Evolutionary conservation across 139 green algal species (phyloP), one percentile per base, ranked within the genome.

Genomic region (Zygnema circumcarinatum): DNA sequence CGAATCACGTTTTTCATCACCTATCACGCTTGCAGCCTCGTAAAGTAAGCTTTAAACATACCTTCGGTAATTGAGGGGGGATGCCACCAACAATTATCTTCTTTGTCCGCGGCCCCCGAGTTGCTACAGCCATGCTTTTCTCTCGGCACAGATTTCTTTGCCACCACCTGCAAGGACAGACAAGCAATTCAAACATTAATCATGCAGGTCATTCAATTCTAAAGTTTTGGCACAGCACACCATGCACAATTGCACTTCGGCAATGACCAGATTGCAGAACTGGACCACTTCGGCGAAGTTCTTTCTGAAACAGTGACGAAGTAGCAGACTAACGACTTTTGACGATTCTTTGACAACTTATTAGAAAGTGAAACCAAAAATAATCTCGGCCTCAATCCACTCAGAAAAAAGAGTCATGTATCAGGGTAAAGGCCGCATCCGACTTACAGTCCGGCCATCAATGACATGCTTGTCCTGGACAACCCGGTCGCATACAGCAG

Each of bases 401-500:
- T n/a, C n/a, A n/a, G n/a, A 79, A 0, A 75, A 79, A n/a, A 79
- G 29, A 81, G 11, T 81, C 74, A 73, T 31, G 1, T 80, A 69
- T 1, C 3, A 80, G n/a, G 25, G 20, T 33, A 1, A 40, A 69
- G n/a, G 20, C 25, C 1, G 16, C 11, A 74, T 40, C 7, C n/a
- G 31, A 81, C 86, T 84, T 83, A 90, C 86, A 62, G 81, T 86
- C 25, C 87, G 87, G 41, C 87, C 87, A 84, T 90, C 87, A 42
- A 91, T 91, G 32, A 83, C 68, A 67, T 91, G 87, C 54, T 88
- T 90, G 32, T 91, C 87, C n/a, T 88, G 87, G 79, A 98, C 95
- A 39, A 98, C 95, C 25, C 86, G 90, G 69, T 98, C 95, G 21
- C 98, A 95, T 2, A 94, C 84, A 25, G 95, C 94, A 82, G 98